phyloP scores from a whole-genome alignment of 1,139 yeast species.

The Trichomonascaceae sp. region DNA sequence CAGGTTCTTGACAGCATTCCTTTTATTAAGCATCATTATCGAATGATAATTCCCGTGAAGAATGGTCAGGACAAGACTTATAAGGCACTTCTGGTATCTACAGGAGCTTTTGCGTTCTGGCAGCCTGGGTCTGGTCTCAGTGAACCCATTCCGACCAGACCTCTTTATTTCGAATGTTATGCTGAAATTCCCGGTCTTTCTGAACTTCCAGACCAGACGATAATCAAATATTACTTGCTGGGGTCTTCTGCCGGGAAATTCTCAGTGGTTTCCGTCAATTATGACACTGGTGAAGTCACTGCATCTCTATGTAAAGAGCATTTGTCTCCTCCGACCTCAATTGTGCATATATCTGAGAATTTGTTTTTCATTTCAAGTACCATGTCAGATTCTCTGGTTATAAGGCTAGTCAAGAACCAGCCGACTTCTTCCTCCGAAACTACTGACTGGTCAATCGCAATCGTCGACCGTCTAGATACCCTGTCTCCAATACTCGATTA shows the following conservation, averaged over 20 bases:
- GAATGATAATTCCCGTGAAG: neutral
- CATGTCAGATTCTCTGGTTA: constrained; percentile 4
- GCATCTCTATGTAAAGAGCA: neutral
- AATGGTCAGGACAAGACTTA: neutral
- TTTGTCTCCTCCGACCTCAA: constrained; percentile 1
- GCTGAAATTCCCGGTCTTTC: neutral
- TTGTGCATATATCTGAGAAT: constrained; percentile 1
- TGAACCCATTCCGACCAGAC: neutral
- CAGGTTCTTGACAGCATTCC: neutral
- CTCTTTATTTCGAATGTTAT: neutral
- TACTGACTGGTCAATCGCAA: neutral
- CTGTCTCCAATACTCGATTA: neutral
- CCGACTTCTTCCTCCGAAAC: neutral
- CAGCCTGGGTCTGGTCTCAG: neutral
- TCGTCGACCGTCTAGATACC: constrained; percentile 4
- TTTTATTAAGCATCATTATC: neutral
- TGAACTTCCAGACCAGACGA: neutral
- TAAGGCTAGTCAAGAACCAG: neutral
- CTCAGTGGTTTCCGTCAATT: constrained; percentile 1
- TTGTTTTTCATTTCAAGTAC: constrained; percentile 2
- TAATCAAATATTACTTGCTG: constrained; percentile 1
- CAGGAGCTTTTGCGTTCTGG: neutral
- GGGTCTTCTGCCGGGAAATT: neutral
- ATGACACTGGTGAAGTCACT: neutral
- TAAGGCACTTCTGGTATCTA: constrained; percentile 1